Base-by-base conservation (phyloP, 148 eudicot genomes). In the Gaultheria prostrata region DNA sequence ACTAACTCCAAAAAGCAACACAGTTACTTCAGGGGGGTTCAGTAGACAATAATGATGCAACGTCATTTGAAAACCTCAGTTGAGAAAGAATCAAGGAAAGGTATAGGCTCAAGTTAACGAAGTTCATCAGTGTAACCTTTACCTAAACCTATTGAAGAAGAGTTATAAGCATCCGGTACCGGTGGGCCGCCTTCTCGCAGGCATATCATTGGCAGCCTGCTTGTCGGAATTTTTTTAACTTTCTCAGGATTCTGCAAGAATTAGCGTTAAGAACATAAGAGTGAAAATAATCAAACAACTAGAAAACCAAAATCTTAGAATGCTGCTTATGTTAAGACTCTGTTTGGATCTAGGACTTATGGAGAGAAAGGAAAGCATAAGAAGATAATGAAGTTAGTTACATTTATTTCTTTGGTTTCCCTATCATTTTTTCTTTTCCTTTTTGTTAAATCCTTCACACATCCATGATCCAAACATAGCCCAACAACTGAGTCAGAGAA, bases 151-250 rank as follows among this genome's bases (percentile, higher is more conserved):
- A 86, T 84, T 67, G 85, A 83, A 81, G 95, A 91, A 72, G 85
- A 83, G 83, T 91, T 86, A 69, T 90, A 83, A 76, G 85, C 88
- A 89, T 94, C 98, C n/a, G 99, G 98, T 30, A 97, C 84, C 77
- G 99, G 97, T 80, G 89, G 94, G 84, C 97, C 91, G 77, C 99
- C 98, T 86, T 94, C 92, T 82, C 97, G 91, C 76, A 96, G 85
- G 89, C 98, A 97, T 86, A 97, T 87, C 83, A 97, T 94, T 32
- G 97, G 98, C 81, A 90, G 81, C 67, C 85, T 84, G 83, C 88
- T 88, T 82, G 72, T 87, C 17, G 92, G 79, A 73, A 84, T 69
- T 76, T 87, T 85, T 50, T 81, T 79, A 51, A 88, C 72, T 26
- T 70, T 85, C 82, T 76, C 79, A 48, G 84, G 80, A 82, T 86